Evolutionary conservation across 73 alveolate genomes (phyloP), one percentile per base, ranked within the genome.

Genomic region (Paramecium bursaria): DNA sequence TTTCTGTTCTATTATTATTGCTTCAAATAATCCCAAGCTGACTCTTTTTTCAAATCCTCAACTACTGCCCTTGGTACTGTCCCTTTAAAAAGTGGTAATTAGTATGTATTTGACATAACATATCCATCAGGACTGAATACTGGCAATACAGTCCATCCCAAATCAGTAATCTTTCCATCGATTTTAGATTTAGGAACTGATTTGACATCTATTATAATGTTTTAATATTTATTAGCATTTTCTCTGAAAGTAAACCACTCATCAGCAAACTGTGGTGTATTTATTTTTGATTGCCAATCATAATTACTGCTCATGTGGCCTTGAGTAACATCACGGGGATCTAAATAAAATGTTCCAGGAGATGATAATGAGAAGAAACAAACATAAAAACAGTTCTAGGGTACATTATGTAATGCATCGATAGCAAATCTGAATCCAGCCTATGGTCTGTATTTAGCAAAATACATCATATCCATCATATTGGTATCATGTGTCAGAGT

Each of bases 91-190:
- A 93, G 73, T 14, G 96, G 96, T 11, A 91, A 52, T 73, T 93
- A 85, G 47, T 75, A 91, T 44, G 80, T 74, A 4, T 96, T 96
- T 11, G 93, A 74, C 48, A 87, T 73, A 0, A 92, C 91, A 75
- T 92, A 94, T 25, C 93, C 95, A 75, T 90, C 96, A 0, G 75
- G 60, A 0, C 90, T 49, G 67, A 92, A 87, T 21, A 94, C 51
- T 7, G 97, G 95, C 3, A 94, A 49, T 11, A 91, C 42, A 17
- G 98, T 46, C 96, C 98, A 94, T 3, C 96, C 98, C 2, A 92
- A 91, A 46, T 85, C 87, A 21, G 60, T 79, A 2, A 94, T 80
- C 27, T 90, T 91, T 13, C 95, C 94, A 42, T 80, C 88, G 9
- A 90, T 91, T 73, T 89, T 55, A 11, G 88, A 33, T 0, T 79